Base-by-base conservation (phyloP, 148 eudicot genomes). In the Agrostemma githago region DNA sequence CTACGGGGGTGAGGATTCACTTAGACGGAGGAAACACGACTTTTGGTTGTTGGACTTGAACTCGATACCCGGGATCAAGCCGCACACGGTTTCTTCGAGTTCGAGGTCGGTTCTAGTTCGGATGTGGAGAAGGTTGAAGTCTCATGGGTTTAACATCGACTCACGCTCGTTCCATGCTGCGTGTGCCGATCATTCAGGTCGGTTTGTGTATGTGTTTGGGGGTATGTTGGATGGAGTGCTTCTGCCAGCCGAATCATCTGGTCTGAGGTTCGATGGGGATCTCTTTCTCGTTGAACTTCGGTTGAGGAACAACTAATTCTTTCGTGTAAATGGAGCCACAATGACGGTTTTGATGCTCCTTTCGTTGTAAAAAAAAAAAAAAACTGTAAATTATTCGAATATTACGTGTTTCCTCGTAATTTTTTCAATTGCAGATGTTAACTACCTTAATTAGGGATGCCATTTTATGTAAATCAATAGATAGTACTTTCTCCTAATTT, bases 1-100 rank as follows among this genome's bases (percentile, higher is more conserved):
- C n/a, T 92, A 86, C 42, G 99, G 99, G 40, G 99, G 99, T 61
- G 99, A 96, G 82, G 97, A 92, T 72, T 84, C 96, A 0, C 58
- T 79, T 59, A 90, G 99, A 72, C 83, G 68, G 62, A 84, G 96
- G 82, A 96, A 96, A 75, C 83, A 86, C 40, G 99, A 96, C 62
- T 86, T 90, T 71, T 96, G 99, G 99, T 43, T 92, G 79, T 79
- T 95, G 56, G 99, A 95, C 75, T 79, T 90, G 62, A 87, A 78
- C 71, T 81, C 89, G 1, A 70, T 79, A 53, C 83, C 86, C 37
- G 66, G 77, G 38, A 7, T 81, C 9, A 78, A 74, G 81, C 75
- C 57, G 78, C 77, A 75, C 64, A 75, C 86, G 5, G 17, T 72
- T 44, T 70, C 81, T 15, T 63, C 54, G 19, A 80, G 72, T 46